These are phyloP conservation scores for Phialophora expanda DNA, from an alignment of 2,329 filamentous ascomycete genomes.

Conservation along the genomic window DNA sequence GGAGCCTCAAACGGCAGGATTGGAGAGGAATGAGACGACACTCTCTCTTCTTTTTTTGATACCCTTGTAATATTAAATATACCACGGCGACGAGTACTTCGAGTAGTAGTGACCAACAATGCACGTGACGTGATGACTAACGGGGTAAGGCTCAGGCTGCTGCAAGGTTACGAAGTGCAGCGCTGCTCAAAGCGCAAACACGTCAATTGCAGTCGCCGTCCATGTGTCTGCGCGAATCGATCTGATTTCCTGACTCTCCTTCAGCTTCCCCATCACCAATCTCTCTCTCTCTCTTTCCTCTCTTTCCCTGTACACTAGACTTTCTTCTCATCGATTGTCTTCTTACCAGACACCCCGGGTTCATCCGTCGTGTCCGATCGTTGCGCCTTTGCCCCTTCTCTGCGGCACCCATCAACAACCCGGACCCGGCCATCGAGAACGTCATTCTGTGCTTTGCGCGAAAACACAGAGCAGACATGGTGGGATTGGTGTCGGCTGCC, in stretches of 20 bases:
- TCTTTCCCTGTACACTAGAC: conserved; percentile 35
- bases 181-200: not conserved
- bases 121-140: conserved; percentile 8
- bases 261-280: conserved; percentile 21
- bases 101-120: not conserved
- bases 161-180: conserved; percentile 13
- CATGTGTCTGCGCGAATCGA: conserved; percentile 27
- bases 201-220: conserved; percentile 14
- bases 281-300: conserved; percentile 15
- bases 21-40: conserved; percentile 13
- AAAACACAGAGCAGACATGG: conserved; percentile 63
- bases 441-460: conserved; percentile 18
- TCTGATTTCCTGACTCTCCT: conserved; percentile 18
- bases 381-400: conserved; percentile 25
- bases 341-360: conserved; percentile 12
- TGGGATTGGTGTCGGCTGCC: conserved; percentile 89
- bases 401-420: conserved; percentile 25
- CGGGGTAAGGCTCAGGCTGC: conserved; percentile 9
- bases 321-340: conserved; percentile 28
- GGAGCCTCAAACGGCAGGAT: not conserved
- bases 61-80: conserved; percentile 34
- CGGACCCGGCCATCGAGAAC: not conserved
- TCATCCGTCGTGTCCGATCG: conserved; percentile 3
- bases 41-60: conserved; percentile 18
- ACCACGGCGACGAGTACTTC: not conserved